These are phyloP conservation scores for Arthrobotrys musiformis DNA, from an alignment of 2,329 filamentous ascomycete species.

Conservation along the genomic window DNA sequence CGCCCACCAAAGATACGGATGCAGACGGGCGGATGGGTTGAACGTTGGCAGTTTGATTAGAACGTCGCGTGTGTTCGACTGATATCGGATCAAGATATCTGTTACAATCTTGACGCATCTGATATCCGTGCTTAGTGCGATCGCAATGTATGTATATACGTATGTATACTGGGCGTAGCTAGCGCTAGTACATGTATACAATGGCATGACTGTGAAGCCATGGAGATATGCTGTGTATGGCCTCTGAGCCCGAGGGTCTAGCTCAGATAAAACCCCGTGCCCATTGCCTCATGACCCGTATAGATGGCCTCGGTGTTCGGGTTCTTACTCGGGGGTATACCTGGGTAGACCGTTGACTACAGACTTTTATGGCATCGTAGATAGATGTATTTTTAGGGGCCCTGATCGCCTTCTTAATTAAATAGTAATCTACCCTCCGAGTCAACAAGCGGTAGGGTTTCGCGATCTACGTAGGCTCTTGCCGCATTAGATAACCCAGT, in stretches of 20 bases:
- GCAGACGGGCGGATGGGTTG: too few species aligned
- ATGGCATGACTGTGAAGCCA: too few species aligned
- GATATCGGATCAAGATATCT: constrained; percentile 11
- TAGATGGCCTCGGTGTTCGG: background rate
- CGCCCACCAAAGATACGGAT: too few species aligned
- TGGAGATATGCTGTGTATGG: background rate
- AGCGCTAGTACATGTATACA: too few species aligned
- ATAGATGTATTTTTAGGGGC: too few species aligned
- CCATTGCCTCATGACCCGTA: background rate
- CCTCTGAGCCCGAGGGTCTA: background rate
- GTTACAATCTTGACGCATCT: background rate
- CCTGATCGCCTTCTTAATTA: background rate
- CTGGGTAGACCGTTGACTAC: too few species aligned
- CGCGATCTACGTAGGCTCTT: background rate
- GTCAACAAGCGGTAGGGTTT: background rate
- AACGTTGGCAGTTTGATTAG: background rate
- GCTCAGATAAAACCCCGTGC: background rate
- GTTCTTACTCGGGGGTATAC: too few species aligned
- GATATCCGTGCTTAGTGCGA: constrained; percentile 3
- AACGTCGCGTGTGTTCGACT: constrained; percentile 1
- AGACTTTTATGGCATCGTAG: too few species aligned
- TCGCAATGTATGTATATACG: background rate
- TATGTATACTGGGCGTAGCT: too few species aligned
- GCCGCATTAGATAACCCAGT: background rate
- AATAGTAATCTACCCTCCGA: too few species aligned